Percentiles rank a stretch among this genome's conserved stretches.
phyloP scores from a whole-genome alignment of 805 yeast species.

The Cephaloascus albidus region DNA sequence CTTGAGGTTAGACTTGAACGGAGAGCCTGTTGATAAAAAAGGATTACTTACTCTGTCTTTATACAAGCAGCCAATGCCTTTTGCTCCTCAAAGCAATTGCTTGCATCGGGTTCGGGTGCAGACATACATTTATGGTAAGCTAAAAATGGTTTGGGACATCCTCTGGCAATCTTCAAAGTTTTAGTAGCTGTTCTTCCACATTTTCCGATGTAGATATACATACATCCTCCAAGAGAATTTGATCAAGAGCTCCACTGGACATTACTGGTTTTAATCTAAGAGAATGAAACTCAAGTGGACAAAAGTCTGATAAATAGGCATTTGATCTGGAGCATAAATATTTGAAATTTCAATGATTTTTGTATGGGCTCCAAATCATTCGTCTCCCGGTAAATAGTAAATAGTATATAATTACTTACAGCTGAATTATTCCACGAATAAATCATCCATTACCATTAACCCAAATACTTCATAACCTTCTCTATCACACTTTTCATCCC shows the following conservation, averaged over 20 bases:
- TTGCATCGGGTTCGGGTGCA: slow-evolving; percentile 40
- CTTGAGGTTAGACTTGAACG: slow-evolving; percentile 5
- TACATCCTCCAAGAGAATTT: slow-evolving; percentile 66
- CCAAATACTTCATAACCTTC: background rate
- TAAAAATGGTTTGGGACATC: slow-evolving; percentile 67
- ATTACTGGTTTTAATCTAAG: background rate
- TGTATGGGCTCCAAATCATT: too few relatives aligned
- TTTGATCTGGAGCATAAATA: too few relatives aligned
- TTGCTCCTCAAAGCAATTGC: slow-evolving; percentile 49
- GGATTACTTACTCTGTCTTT: slow-evolving; percentile 23
- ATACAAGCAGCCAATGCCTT: slow-evolving; percentile 53
- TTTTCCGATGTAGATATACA: slow-evolving; percentile 7
- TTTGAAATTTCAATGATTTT: too few relatives aligned
- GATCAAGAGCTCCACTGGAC: slow-evolving; percentile 42
- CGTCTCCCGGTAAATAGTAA: too few relatives aligned
- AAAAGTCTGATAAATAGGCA: too few relatives aligned
- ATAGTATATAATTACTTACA: too few relatives aligned
- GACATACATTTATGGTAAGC: slow-evolving; percentile 67
- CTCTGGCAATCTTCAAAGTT: slow-evolving; percentile 42
- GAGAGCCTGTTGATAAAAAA: background rate
- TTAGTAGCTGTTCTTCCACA: background rate
- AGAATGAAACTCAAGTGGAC: background rate
- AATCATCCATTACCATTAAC: background rate
- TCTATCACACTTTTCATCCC: background rate
- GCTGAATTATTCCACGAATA: too few relatives aligned